phyloP scores from a whole-genome alignment of 1,139 yeast genomes.

The Pichia cactophila region DNA sequence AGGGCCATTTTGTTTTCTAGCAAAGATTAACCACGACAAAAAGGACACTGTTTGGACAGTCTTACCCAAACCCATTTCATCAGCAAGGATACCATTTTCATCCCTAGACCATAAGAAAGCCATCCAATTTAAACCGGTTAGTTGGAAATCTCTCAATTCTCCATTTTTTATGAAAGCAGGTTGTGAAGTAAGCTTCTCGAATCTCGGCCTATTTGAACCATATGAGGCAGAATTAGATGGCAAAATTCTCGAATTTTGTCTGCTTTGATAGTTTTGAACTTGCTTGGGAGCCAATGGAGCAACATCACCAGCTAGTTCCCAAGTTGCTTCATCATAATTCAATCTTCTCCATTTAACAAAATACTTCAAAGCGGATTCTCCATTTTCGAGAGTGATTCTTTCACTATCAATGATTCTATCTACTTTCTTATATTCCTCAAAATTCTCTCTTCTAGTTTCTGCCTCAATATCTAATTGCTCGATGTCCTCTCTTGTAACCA shows the following conservation, averaged over 20 bases:
- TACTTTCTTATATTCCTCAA: constrained; percentile 74
- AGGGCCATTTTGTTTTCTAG: constrained; percentile 95
- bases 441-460: constrained; percentile 77
- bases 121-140: constrained; percentile 99
- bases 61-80: constrained; percentile 98
- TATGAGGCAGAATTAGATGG: constrained; percentile 79
- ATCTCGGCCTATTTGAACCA: constrained; percentile 72
- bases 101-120: constrained; percentile 97
- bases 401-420: constrained; percentile 88
- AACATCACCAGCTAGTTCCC: constrained; percentile 91
- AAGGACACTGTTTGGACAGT: constrained; percentile 96
- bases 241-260: constrained; percentile 75
- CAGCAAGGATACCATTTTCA: constrained; percentile 96
- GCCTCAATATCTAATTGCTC: constrained; percentile 90
- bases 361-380: constrained; percentile 65
- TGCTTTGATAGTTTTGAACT: constrained; percentile 74
- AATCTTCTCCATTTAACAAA: constrained; percentile 90
- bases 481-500: constrained; percentile 79
- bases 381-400: constrained; percentile 56
- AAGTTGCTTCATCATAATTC: constrained; percentile 91
- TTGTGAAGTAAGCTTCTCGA: constrained; percentile 79
- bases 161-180: constrained; percentile 90
- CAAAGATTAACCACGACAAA: constrained; percentile 87
- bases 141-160: constrained; percentile 90
- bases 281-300: constrained; percentile 79